Percentiles rank a stretch among this genome's conserved stretches.
Evolutionary conservation across 2,329 filamentous ascomycete genomes (phyloP).

Genomic region (Zalaria sp.): DNA sequence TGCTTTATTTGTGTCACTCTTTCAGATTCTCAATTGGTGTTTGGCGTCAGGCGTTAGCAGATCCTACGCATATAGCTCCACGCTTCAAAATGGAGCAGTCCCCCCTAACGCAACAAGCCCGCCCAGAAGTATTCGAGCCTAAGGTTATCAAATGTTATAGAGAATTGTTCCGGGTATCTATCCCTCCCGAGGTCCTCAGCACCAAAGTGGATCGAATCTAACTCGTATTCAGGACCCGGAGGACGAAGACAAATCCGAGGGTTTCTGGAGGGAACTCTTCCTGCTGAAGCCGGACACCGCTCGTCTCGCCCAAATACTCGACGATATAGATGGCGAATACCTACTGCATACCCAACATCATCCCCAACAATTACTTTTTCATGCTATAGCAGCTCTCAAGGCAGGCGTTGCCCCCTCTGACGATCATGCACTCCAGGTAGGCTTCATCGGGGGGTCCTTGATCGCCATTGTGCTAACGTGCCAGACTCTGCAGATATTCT

Average conservation of each 20-base stretch:
- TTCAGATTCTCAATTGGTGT: neutral
- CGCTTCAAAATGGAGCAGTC: slow-evolving; percentile 64
- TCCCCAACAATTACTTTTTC: slow-evolving; percentile 63
- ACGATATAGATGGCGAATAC: slow-evolving; percentile 57
- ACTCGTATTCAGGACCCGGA: slow-evolving; percentile 39
- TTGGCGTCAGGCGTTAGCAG: neutral
- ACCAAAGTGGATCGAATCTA: slow-evolving; percentile 1
- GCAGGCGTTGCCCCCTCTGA: slow-evolving; percentile 46
- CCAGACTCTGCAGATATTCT: slow-evolving; percentile 80
- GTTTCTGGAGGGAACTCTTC: slow-evolving; percentile 96
- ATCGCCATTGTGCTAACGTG: slow-evolving; percentile 14
- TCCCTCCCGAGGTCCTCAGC: neutral
- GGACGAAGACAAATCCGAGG: slow-evolving; percentile 60
- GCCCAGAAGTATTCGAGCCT: slow-evolving; percentile 81
- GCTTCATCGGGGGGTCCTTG: slow-evolving; percentile 12
- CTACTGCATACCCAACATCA: slow-evolving; percentile 61
- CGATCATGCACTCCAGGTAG: slow-evolving; percentile 74
- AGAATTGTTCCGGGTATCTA: slow-evolving; percentile 51
- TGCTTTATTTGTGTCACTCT: too few relatives aligned
- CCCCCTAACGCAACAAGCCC: slow-evolving; percentile 81
- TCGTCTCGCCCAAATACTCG: slow-evolving; percentile 54
- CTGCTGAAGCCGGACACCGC: slow-evolving; percentile 66
- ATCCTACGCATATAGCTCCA: neutral
- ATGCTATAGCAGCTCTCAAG: slow-evolving; percentile 57
- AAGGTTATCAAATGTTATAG: slow-evolving; percentile 90